These are phyloP conservation scores for Sporothrix phasma DNA, from an alignment of 2,329 filamentous ascomycete genomes.

Conservation along the genomic window DNA sequence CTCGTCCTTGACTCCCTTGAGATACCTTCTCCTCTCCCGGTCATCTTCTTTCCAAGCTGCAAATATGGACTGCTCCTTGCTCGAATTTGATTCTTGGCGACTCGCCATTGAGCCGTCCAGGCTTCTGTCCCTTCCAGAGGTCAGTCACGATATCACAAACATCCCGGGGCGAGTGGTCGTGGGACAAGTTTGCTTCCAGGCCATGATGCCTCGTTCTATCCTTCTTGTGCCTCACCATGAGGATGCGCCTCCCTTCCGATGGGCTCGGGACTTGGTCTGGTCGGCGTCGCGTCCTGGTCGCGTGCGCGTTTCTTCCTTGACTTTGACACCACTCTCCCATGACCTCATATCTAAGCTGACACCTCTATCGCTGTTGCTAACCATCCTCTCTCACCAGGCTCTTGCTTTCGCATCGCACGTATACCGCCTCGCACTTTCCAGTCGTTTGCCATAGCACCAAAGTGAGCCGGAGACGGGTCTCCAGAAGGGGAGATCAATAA, in stretches of 20 bases:
- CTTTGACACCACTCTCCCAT: neutral
- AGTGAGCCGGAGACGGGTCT: no score
- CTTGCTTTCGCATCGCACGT: neutral
- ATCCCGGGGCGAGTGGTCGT: no score
- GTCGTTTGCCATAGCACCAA: neutral
- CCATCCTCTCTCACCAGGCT: neutral
- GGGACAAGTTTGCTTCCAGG: no score
- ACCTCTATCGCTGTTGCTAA: neutral
- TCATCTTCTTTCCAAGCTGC: neutral
- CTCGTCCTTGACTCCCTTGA: no score
- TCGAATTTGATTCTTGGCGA: slow-evolving; percentile 2
- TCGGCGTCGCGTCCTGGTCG: neutral
- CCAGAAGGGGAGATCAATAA: neutral
- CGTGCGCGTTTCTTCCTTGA: neutral
- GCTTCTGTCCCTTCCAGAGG: neutral
- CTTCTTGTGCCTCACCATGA: neutral
- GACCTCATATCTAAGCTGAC: neutral
- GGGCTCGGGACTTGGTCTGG: neutral
- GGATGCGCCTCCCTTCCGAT: neutral
- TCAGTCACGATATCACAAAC: neutral
- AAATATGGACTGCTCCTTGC: neutral
- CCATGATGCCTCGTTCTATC: neutral
- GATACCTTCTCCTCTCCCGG: no score
- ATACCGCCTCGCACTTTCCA: neutral
- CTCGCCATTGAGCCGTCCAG: slow-evolving; percentile 12